Base-by-base conservation (phyloP, 441 rosid genomes). In the Eruca vesicaria region DNA sequence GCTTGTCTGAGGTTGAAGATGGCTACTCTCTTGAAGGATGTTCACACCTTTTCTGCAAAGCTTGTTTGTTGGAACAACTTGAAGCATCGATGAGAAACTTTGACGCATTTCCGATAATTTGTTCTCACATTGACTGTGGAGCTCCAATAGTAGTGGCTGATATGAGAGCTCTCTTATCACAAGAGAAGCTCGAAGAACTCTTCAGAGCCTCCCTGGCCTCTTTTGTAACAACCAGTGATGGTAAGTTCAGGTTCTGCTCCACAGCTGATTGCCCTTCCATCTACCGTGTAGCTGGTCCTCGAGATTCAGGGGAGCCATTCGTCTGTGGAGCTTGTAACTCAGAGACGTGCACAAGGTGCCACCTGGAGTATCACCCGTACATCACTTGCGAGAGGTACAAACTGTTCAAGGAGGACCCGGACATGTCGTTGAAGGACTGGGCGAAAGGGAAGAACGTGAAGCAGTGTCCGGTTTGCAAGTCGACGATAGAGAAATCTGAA, bases 221-320 rank as follows among this genome's bases (percentile, higher is more conserved):
- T 35, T 89, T 80, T 59, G 95, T 90, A 2, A 83, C 90, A 31
- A 80, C 97, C 0, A 91, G 97, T 62, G 76, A 84, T 29, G 93
- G 90, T 19, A 73, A 38, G 18, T 91, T 83, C 77, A 79, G 90
- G 80, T 95, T 93, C 77, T 95, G 98, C 86, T 90, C 99, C 3
- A 86, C 98, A 56, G 97, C 98, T 0, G 97, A 93, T 79, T 93
- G 98, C 80, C 95, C 92, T 20, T 90, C 95, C 2, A 80, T 95
- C 60, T 95, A 95, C 70, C 86, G 73, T 12, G 92, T 88, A 15
- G 85, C 94, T 11, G 86, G 72, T 26, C 73, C 82, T 21, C 82
- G 62, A 23, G 76, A 74, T 15, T 31, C 3, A 0, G 81, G 81
- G 0, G 90, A 84, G 45, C 90, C 86, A 26, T 95, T 89, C 73